Base-by-base conservation (phyloP, 371 early-diverging fungal species). In the Parasitella parasitica region DNA sequence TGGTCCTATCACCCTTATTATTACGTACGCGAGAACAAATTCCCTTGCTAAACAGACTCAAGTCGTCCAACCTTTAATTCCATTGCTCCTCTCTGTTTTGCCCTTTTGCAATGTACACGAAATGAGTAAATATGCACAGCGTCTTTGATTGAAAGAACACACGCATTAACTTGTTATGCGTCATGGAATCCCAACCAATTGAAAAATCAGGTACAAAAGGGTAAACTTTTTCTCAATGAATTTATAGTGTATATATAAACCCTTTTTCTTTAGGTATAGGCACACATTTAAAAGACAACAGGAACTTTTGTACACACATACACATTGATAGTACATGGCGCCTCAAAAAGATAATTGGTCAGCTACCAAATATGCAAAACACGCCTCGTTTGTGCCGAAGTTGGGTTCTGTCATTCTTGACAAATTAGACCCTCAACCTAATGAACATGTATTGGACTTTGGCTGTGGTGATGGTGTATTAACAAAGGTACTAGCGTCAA, bases 401-500 rank as follows among this genome's bases (percentile, higher is more conserved):
- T 72, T 84, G 5, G 83, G 86, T 8, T 61, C 70, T 4, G 61
- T 76, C 32, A 84, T 87, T 52, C 43, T 87, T 2, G 63, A 70
- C 15, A 73, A 81, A 61, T 75, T 89, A 28, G 63, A 73, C 9
- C 76, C 86, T 7, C 67, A 84, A 54, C 59, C 76, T 0, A 50
- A 74, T 22, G 87, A 87, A 26, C 71, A 64, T 12, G 78, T 91
- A 43, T 74, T 91, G 11, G 91, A 91, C 66, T 73, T 89, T 57
- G 91, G 91, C 9, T 89, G 89, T 59, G 91, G 91, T 22, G 85
- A 88, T 60, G 91, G 89, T n/a, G 64, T 78, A 0, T 60, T 89
- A 34, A 91, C 90, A 6, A 26, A 64, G 6, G 58, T 79, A 16
- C 75, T 91, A 30, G 77, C 82, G 20, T 48, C 62, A 9, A 51